phyloP scores from a whole-genome alignment of 257 asterid genomes.

The Eucommia ulmoides region DNA sequence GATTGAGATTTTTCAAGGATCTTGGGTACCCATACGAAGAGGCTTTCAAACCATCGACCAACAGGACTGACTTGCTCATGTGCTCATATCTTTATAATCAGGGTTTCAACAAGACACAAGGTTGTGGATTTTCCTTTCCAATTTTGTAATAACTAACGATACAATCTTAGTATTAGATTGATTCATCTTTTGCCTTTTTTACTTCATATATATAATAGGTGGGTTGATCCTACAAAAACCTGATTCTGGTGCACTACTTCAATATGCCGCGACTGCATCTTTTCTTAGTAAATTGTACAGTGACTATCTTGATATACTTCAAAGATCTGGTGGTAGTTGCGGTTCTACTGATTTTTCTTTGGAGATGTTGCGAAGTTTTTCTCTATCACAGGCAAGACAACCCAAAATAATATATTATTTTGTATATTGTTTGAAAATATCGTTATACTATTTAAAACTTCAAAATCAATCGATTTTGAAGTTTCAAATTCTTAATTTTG shows the following conservation, averaged over 20 bases:
- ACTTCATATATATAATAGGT: slow-evolving; percentile 14
- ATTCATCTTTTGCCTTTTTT: neutral
- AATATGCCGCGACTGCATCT: slow-evolving; percentile 46
- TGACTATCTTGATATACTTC: slow-evolving; percentile 39
- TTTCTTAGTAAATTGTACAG: slow-evolving; percentile 47
- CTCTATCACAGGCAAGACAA: slow-evolving; percentile 40
- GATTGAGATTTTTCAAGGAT: slow-evolving; percentile 38
- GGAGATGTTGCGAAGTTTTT: slow-evolving; percentile 23
- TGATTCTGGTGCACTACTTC: slow-evolving; percentile 24
- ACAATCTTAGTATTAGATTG: too few relatives aligned
- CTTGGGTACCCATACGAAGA: slow-evolving; percentile 52
- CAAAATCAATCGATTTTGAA: too few relatives aligned
- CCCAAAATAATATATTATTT: too few relatives aligned
- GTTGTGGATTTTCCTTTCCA: slow-evolving; percentile 8
- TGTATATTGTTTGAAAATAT: too few relatives aligned
- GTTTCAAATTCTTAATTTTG: too few relatives aligned
- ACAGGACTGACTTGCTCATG: slow-evolving; percentile 40
- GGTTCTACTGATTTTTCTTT: slow-evolving; percentile 16
- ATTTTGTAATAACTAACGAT: too few relatives aligned
- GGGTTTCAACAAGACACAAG: slow-evolving; percentile 23
- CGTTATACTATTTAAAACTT: too few relatives aligned
- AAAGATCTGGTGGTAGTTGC: slow-evolving; percentile 20
- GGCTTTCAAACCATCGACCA: slow-evolving; percentile 26
- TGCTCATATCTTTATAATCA: slow-evolving; percentile 31
- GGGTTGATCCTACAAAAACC: slow-evolving; percentile 38